A percentile compares a stretch with the other conserved stretches of the same genome.
Conservation (phyloP, 1,284 basidiomycete genomes). For the Moesziomyces sp. region DNA sequence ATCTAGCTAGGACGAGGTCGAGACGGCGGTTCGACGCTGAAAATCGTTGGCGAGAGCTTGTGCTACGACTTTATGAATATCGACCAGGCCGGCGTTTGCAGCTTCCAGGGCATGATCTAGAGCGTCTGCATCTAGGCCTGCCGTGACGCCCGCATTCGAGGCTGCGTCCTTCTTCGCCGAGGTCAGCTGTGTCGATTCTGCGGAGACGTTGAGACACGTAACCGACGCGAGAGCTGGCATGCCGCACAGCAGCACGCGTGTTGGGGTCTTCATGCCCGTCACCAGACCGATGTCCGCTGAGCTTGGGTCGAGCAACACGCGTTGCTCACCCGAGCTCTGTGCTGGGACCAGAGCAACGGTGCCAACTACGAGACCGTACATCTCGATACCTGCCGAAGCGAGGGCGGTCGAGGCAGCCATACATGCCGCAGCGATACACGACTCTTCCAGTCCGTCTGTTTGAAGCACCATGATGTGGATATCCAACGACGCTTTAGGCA, state of each 20-base stretch:
- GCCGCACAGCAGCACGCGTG: constrained; percentile 76
- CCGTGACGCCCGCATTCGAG: not conserved
- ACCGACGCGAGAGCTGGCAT: constrained; percentile 90
- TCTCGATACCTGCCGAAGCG: constrained; percentile 86
- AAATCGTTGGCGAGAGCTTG: constrained; percentile 39
- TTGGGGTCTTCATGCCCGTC: constrained; percentile 67
- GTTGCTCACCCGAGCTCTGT: constrained; percentile 39
- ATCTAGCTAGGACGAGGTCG: not conserved
- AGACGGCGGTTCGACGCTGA: constrained; percentile 26
- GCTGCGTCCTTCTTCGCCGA: not conserved
- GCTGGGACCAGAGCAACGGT: constrained; percentile 73
- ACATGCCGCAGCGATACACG: constrained; percentile 71
- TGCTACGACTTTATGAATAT: constrained; percentile 48
- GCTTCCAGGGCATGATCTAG: constrained; percentile 25
- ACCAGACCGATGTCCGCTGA: constrained; percentile 73
- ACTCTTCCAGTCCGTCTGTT: constrained; percentile 80
- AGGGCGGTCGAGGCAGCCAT: constrained; percentile 90
- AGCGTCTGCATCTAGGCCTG: constrained; percentile 17
- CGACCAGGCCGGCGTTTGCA: constrained; percentile 29
- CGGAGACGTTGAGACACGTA: constrained; percentile 69
- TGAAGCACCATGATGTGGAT: constrained; percentile 91
- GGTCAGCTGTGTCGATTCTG: constrained; percentile 16
- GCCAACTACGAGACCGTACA: constrained; percentile 83
- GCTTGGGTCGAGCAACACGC: constrained; percentile 79
- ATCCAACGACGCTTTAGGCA: constrained; percentile 94